These are phyloP conservation scores for Sanghuangporus sanghuang DNA, from an alignment of 1,284 basidiomycete genomes.

Conservation along the genomic window DNA sequence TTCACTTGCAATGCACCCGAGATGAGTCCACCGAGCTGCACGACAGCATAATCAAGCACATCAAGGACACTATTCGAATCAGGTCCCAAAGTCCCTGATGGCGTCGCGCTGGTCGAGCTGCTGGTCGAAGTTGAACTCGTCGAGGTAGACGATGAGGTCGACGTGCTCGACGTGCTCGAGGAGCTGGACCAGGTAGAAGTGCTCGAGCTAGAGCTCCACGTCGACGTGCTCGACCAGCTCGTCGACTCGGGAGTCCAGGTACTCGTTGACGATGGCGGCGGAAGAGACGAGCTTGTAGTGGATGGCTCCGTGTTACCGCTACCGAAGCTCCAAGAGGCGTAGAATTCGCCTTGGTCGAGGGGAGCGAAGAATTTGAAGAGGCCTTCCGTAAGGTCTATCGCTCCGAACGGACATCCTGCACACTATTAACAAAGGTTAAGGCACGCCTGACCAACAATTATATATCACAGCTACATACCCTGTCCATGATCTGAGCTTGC, in stretches of 20 bases:
- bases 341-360: conserved; percentile 30
- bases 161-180: background rate
- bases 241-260: conserved; percentile 14
- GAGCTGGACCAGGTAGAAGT: background rate
- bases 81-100: background rate
- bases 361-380: conserved; percentile 40
- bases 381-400: conserved; percentile 48
- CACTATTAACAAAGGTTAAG: conserved; percentile 26
- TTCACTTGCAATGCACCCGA: conserved; percentile 9
- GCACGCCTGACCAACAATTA: background rate
- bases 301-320: conserved; percentile 10
- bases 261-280: conserved; percentile 18
- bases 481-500: conserved; percentile 50
- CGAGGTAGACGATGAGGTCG: conserved; percentile 5
- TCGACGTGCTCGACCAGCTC: conserved; percentile 18
- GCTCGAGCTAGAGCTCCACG: conserved; percentile 13
- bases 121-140: background rate
- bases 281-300: conserved; percentile 16
- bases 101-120: background rate
- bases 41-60: background rate
- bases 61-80: conserved; percentile 9
- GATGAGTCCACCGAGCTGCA: conserved; percentile 15
- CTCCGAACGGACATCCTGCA: conserved; percentile 41
- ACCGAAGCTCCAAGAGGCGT: conserved; percentile 38
- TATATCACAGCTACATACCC: conserved; percentile 27